These are phyloP conservation scores for Xylaria castorea DNA, from an alignment of 495 filamentous ascomycete species.

Conservation along the genomic window DNA sequence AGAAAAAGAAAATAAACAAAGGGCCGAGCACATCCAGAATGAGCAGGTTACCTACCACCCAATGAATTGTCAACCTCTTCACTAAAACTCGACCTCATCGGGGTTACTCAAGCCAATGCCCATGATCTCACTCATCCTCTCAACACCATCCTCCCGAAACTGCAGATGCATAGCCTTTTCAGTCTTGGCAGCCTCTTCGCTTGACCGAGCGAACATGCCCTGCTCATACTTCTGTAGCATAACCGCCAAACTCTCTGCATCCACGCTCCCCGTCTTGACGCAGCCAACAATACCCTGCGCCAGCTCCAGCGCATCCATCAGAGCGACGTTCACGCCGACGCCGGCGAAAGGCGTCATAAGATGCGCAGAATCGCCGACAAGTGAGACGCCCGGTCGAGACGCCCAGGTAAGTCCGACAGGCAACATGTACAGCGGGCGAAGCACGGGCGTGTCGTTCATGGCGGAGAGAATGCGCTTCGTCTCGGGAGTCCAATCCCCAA, in stretches of 20 bases:
- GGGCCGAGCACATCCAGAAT: too few species aligned
- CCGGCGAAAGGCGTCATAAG: conserved; percentile 67
- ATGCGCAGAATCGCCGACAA: conserved; percentile 69
- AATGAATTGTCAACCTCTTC: too few species aligned
- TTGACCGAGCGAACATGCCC: conserved; percentile 36
- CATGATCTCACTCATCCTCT: too few species aligned
- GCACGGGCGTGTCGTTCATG: conserved; percentile 28
- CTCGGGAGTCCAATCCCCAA: conserved; percentile 51
- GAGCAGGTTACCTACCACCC: too few species aligned
- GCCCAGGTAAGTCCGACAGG: conserved; percentile 59
- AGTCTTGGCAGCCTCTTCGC: conserved; percentile 32
- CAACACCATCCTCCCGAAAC: conserved; percentile 29
- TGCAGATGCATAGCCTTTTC: conserved; percentile 26
- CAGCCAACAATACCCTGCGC: conserved; percentile 33
- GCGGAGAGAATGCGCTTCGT: conserved; percentile 26
- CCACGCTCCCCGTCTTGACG: conserved; percentile 17
- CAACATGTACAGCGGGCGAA: conserved; percentile 56
- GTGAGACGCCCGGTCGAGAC: conserved; percentile 50
- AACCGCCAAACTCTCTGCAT: conserved; percentile 23
- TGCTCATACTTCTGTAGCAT: conserved; percentile 34
- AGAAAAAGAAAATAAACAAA: too few species aligned
- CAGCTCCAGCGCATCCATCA: conserved; percentile 63
- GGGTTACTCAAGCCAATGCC: too few species aligned
- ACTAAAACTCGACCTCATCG: too few species aligned
- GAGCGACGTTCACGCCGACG: conserved; percentile 65